Evolutionary conservation across 176 grass and related monocot genomes (phyloP), one percentile per base, ranked within the genome.

Genomic region (Avena atlantica): DNA sequence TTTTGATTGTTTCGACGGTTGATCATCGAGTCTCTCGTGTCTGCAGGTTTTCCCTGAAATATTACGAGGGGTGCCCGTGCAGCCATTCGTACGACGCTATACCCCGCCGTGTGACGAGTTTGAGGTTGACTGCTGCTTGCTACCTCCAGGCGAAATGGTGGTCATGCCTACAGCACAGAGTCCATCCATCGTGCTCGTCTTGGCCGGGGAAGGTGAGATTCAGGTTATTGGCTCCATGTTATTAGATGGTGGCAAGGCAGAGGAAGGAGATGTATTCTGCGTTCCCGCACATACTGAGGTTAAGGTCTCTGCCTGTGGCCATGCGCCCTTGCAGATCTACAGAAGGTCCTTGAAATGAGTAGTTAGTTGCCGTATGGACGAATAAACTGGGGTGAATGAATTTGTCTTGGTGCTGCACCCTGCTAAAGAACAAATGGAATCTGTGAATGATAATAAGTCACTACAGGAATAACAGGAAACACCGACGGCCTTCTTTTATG

Each of bases 21-120:
- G 20, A 65, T 70, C 24, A 47, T 23, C 1, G 9, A 8, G 2
- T 4, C 10, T 65, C 27, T 65, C 37, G 29, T 70, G 78, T 24
- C 24, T 92, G 64, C 72, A 98, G 95, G 78, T 45, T 5, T 93
- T 89, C 76, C 93, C 93, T 7, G 93, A 98, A 87, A 86, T 95
- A 65, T 55, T 93, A 69, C 72, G 76, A 37, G 95, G 93, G 16
- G 42, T 81, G 25, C 71, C 80, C 12, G 40, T 98, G 72, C 87
- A 91, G 47, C 79, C 78, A 70, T 80, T 84, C 12, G 67, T 95
- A 44, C 90, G 81, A 80, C 89, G 91, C 9, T 98, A 98, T 60
- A 95, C 89, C 12, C 88, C 93, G 71, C 91, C 95, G 47, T 95
- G 90, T 29, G 91, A 92, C 3, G 95, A 98, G 83, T 98, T 98